Evolutionary conservation across 371 early-diverging fungal genomes (phyloP).

Genomic region (Mucor circinelloides): DNA sequence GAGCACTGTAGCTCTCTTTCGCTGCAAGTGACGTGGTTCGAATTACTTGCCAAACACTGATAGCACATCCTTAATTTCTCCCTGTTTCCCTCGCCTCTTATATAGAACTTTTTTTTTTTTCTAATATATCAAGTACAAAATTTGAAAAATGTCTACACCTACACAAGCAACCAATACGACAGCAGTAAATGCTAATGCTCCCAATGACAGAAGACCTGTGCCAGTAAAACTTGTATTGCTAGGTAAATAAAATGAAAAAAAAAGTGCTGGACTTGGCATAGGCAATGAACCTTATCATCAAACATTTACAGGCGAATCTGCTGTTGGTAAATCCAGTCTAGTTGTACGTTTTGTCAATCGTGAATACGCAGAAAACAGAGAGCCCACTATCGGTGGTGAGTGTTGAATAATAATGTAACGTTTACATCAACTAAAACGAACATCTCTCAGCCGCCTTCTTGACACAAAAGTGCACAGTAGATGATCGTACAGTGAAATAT

Average conservation of each 20-base stretch:
- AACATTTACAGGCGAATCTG: constrained; percentile 72
- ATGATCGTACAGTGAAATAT: constrained; percentile 76
- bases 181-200: neutral
- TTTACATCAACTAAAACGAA: neutral
- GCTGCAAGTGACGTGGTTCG: neutral
- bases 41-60: neutral
- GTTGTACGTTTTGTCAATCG: constrained; percentile 90
- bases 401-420: neutral
- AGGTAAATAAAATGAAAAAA: constrained; percentile 51
- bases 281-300: neutral
- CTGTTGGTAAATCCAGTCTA: constrained; percentile 85
- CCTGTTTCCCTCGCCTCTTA: neutral
- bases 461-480: constrained; percentile 70
- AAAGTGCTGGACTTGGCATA: neutral
- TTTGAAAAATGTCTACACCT: constrained; percentile 6
- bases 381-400: constrained; percentile 94
- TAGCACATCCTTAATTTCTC: neutral
- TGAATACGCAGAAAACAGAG: constrained; percentile 94
- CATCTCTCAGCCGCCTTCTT: constrained; percentile 74
- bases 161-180: neutral
- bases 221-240: constrained; percentile 72
- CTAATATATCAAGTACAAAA: neutral
- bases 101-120: neutral
- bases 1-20: neutral
- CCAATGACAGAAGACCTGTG: constrained; percentile 41